Conservation (phyloP, 805 yeast genomes). For the Ogataea pignaliae region DNA sequence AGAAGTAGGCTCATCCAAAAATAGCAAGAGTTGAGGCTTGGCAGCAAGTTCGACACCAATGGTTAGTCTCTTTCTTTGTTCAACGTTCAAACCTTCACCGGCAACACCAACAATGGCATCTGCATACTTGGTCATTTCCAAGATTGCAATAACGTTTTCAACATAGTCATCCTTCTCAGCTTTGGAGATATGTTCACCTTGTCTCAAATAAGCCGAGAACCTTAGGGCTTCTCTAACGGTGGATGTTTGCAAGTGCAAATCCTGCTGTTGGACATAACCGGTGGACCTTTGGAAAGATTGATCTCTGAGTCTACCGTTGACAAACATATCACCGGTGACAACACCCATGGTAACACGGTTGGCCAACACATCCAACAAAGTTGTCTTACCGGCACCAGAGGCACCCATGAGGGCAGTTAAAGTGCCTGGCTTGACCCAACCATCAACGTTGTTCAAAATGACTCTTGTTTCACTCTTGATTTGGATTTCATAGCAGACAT, state of each 20-base stretch:
- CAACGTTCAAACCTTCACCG: constrained; percentile 51
- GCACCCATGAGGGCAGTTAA: constrained; percentile 70
- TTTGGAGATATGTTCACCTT: constrained; percentile 35
- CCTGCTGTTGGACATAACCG: constrained; percentile 60
- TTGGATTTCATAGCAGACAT: constrained; percentile 65
- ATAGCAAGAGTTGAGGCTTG: constrained; percentile 47
- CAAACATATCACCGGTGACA: constrained; percentile 54
- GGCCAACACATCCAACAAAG: constrained; percentile 48
- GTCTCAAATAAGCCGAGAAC: constrained; percentile 49
- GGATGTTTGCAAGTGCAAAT: constrained; percentile 45
- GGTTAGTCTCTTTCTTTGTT: constrained; percentile 50
- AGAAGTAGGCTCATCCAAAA: constrained; percentile 60
- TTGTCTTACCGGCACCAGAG: constrained; percentile 63
- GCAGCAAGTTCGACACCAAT: constrained; percentile 57
- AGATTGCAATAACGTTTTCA: constrained; percentile 44
- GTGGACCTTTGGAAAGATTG: constrained; percentile 48
- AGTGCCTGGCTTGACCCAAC: constrained; percentile 82
- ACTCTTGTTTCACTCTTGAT: constrained; percentile 58
- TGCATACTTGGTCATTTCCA: constrained; percentile 50
- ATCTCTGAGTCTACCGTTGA: constrained; percentile 47
- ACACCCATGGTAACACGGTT: constrained; percentile 53
- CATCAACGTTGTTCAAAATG: constrained; percentile 63
- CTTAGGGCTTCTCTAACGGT: constrained; percentile 53
- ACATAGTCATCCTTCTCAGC: constrained; percentile 46
- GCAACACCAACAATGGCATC: constrained; percentile 51